Evolutionary conservation across 2,329 filamentous ascomycete genomes (phyloP), one percentile per base, ranked within the genome.

Genomic region (Cladosporium sp.): DNA sequence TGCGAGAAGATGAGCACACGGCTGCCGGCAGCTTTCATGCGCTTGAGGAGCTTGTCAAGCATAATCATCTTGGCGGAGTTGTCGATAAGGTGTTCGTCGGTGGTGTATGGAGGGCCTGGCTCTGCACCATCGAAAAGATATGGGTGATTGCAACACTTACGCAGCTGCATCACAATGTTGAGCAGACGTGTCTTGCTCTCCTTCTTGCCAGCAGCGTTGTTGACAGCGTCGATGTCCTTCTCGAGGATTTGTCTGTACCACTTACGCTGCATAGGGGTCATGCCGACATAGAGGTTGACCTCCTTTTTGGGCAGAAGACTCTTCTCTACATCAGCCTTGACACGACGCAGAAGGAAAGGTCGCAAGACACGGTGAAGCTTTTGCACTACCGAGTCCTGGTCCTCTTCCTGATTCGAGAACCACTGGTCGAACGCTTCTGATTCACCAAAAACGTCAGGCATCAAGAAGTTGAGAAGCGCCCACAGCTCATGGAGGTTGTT

Each of bases 191-290:
- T 99, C 78, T 99, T 99, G 32, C 93, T 97, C 75, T 99, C 94
- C 60, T 92, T 89, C 77, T 97, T 99, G 51, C 94, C 94, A 62
- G 89, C 91, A 28, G 93, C 94, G 60, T 94, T 94, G 65, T 99
- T 99, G 68, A 99, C 93, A 13, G 94, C 94, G 73, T 99, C 94
- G 61, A 99, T 99, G 69, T 99, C 94, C 76, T 97, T 99, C 70
- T 99, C 94, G 3, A 99, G 79, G 66, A 99, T 99, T 78, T 97
- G 97, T 74, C 96, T 89, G 71, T 99, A 99, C 93, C 94, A 99
- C 71, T 94, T 96, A 65, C 97, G 84, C 73, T 99, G 94, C 94
- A 99, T 99, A 58, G 97, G 92, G 0, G 94, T 92, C 93, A 99
- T 97, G 64, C 93, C 94, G 64, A 99, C 88, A 70, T 97, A 99